A percentile compares a stretch with the other conserved stretches of the same genome.
These are phyloP conservation scores for Blastocrithidia nonstop DNA, from an alignment of 208 protist genomes.

Conservation along the genomic window DNA sequence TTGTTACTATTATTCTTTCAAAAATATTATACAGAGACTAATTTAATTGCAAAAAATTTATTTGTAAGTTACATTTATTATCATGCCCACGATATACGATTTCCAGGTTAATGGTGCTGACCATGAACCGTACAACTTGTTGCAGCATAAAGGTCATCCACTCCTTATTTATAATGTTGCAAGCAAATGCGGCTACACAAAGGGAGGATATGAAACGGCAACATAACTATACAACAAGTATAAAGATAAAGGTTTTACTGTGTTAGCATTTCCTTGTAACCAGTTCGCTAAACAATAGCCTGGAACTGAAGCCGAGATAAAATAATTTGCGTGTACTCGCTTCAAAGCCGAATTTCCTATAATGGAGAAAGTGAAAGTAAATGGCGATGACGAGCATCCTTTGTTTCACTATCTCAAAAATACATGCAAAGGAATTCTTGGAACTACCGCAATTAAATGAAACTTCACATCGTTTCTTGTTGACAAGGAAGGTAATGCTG, in stretches of 20 bases:
- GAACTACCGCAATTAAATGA: conserved; percentile 76
- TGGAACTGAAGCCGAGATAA: conserved; percentile 54
- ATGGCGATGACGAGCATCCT: conserved; percentile 60
- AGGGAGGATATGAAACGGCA: conserved; percentile 63
- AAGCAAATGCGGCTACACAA: conserved; percentile 81
- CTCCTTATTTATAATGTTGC: conserved; percentile 89
- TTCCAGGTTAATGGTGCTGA: conserved; percentile 50
- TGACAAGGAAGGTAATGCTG: conserved; percentile 41
- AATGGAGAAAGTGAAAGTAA: conserved; percentile 85
- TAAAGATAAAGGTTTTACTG: conserved; percentile 67
- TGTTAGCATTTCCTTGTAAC: conserved; percentile 89
- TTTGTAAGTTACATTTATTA: conserved; percentile 33
- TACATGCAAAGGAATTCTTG: conserved; percentile 30
- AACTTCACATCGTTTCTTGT: conserved; percentile 91
- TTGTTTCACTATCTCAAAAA: conserved; percentile 78
- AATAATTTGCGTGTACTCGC: conserved; percentile 48
- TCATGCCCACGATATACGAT: conserved; percentile 58
- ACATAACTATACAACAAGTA: conserved; percentile 78
- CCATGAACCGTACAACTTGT: conserved; percentile 70
- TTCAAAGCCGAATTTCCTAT: conserved; percentile 69
- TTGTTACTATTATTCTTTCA: no score
- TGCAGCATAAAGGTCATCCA: conserved; percentile 75
- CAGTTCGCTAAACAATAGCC: conserved; percentile 81
- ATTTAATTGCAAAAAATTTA: no score
- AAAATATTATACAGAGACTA: no score